A percentile compares a stretch with the other conserved stretches of the same genome.
phyloP scores from a whole-genome alignment of 2,329 filamentous ascomycete genomes.

The Verticillium zaregamsianum region DNA sequence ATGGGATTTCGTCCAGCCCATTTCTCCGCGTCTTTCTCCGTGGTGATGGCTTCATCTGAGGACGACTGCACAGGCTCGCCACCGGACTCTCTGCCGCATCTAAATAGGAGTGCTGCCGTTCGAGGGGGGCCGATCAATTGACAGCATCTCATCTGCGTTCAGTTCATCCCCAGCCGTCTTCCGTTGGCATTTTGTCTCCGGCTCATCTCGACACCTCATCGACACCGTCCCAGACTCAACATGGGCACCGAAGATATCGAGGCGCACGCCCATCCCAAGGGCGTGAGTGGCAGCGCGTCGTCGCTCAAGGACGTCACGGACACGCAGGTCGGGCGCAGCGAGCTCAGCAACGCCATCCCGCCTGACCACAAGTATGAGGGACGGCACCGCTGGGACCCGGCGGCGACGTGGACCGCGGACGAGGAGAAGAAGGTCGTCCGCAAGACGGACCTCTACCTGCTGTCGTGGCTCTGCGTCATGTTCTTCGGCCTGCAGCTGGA shows the following conservation, averaged over 20 bases:
- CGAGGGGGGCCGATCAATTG: too few relatives aligned
- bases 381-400: conserved; percentile 34
- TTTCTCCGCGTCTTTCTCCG: conserved; percentile 5
- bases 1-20: background rate
- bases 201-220: too few relatives aligned
- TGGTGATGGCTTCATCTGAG: conserved; percentile 1
- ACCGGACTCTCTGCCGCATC: background rate
- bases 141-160: too few relatives aligned
- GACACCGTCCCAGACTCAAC: background rate
- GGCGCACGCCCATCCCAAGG: conserved; percentile 12
- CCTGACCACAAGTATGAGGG: conserved; percentile 34
- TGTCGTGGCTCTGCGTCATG: conserved; percentile 23
- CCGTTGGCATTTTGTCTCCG: too few relatives aligned
- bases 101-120: background rate
- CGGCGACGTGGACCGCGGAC: conserved; percentile 44
- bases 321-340: conserved; percentile 31
- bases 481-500: conserved; percentile 63
- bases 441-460: conserved; percentile 42
- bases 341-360: conserved; percentile 25
- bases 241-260: conserved; percentile 23
- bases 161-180: too few relatives aligned
- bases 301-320: conserved; percentile 16
- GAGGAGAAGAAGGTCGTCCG: conserved; percentile 54
- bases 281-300: conserved; percentile 17
- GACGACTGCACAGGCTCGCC: background rate